A percentile compares a stretch with the other conserved stretches of the same genome.
These are phyloP conservation scores for Huntiella moniliformis DNA, from an alignment of 2,329 filamentous ascomycete genomes.

Conservation along the genomic window DNA sequence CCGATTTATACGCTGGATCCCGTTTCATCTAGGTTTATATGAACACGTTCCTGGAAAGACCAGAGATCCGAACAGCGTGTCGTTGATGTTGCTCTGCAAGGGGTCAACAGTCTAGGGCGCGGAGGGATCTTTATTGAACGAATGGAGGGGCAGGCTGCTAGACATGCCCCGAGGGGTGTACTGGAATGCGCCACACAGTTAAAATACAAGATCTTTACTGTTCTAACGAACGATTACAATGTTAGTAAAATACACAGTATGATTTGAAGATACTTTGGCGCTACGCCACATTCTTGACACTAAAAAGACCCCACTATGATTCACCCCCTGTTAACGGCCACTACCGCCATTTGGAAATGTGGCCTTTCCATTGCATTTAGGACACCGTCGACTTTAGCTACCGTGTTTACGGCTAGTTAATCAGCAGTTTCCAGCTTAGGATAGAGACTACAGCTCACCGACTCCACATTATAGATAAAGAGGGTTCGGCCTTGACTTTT, in stretches of 20 bases:
- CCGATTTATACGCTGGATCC: too few species aligned
- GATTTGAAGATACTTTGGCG: too few species aligned
- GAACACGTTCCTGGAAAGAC: background rate
- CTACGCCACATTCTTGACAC: background rate
- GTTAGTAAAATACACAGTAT: background rate
- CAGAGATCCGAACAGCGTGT: slow-evolving; percentile 2
- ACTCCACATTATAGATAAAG: background rate
- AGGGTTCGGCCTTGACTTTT: slow-evolving; percentile 14
- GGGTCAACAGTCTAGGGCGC: background rate
- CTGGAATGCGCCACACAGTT: background rate
- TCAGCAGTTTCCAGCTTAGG: background rate
- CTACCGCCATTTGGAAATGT: slow-evolving; percentile 24
- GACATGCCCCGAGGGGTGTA: background rate
- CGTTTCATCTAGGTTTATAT: too few species aligned
- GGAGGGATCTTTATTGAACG: background rate
- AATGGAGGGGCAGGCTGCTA: background rate
- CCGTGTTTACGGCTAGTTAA: background rate
- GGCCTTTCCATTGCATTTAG: slow-evolving; percentile 20
- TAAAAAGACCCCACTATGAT: slow-evolving; percentile 1
- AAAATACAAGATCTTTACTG: too few species aligned
- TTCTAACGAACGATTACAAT: background rate
- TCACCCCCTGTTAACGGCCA: slow-evolving; percentile 2
- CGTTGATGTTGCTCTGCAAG: slow-evolving; percentile 5
- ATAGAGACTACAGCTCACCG: background rate
- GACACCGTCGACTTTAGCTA: slow-evolving; percentile 14